Base-by-base conservation (phyloP, 768 basidiomycete species). In the Butyriboletus loyo region DNA sequence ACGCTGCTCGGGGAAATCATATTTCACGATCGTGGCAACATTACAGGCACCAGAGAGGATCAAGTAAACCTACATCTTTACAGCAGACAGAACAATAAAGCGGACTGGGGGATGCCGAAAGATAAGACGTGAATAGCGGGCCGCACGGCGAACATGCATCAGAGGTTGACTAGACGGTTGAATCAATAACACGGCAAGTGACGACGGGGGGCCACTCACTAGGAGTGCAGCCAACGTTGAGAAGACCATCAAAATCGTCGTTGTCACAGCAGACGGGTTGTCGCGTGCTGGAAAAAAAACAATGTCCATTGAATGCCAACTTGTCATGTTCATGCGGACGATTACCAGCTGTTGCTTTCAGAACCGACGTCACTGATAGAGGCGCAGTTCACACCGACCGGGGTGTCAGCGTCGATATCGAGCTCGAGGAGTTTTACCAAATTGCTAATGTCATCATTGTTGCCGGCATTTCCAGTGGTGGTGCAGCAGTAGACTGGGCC, bases 211-310 rank as follows among this genome's bases (percentile, higher is more conserved):
- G 2, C 5, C 34, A 69, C 57, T 61, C 64, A 66, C 78, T 66
- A 13, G 73, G 70, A 13, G 60, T 56, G 58, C 78, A 79, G n/a
- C 64, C 75, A 47, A 76, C 52, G 42, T 62, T 65, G 52, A 79
- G 49, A 11, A 79, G 15, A 3, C 76, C 75, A 14, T 52, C 50
- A 59, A 64, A 72, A 1, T 49, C 35, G 51, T 73, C 69, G 53
- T 71, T 51, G 0, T 59, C 31, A 54, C 78, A 79, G 58, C 79
- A 80, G 1, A 76, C 77, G 1, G 73, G 58, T 38, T 75, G 52
- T 6, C 56, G 38, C 6, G 52, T 5, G 56, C 77, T 77, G 27
- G 6, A 7, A 5, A 7, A 39, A 56, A 21, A 19, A 14, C 11
- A 21, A 25, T 0, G 24, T 66, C 13, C 54, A 21, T 3, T 10